phyloP scores from a whole-genome alignment of 441 rosid genomes.

The Pelargonium citronellum region DNA sequence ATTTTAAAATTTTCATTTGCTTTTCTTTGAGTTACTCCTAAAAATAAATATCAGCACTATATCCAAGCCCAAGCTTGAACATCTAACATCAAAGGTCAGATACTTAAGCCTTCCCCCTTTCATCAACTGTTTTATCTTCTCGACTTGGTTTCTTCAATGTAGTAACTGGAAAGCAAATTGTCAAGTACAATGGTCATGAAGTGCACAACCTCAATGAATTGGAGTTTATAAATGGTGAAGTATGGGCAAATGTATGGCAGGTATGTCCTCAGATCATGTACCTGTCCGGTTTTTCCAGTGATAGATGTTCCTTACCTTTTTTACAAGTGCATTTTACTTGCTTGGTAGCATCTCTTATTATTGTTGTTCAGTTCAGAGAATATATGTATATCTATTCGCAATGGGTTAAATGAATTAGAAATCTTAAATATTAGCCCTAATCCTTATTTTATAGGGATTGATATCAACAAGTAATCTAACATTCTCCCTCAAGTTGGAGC shows the following conservation, averaged over 20 bases:
- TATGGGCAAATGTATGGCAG: slow-evolving; percentile 95
- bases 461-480: too few relatives aligned
- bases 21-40: too few relatives aligned
- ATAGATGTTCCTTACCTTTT: background rate
- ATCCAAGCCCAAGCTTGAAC: background rate
- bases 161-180: slow-evolving; percentile 45
- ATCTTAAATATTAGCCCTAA: too few relatives aligned
- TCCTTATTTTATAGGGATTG: too few relatives aligned
- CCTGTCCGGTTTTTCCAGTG: background rate
- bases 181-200: slow-evolving; percentile 52
- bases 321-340: too few relatives aligned
- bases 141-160: slow-evolving; percentile 27
- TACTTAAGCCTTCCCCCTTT: background rate
- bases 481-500: too few relatives aligned
- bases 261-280: slow-evolving; percentile 35
- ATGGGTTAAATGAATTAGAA: too few relatives aligned
- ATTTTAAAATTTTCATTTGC: too few relatives aligned
- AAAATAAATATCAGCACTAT: background rate
- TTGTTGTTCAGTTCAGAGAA: too few relatives aligned
- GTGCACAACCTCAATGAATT: slow-evolving; percentile 77
- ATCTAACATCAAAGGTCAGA: background rate
- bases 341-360: too few relatives aligned
- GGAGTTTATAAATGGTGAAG: slow-evolving; percentile 79
- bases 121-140: background rate
- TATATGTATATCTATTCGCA: too few relatives aligned